These are phyloP conservation scores for Mollisia scopiformis DNA, from an alignment of 2,329 filamentous ascomycete genomes.

Conservation along the genomic window DNA sequence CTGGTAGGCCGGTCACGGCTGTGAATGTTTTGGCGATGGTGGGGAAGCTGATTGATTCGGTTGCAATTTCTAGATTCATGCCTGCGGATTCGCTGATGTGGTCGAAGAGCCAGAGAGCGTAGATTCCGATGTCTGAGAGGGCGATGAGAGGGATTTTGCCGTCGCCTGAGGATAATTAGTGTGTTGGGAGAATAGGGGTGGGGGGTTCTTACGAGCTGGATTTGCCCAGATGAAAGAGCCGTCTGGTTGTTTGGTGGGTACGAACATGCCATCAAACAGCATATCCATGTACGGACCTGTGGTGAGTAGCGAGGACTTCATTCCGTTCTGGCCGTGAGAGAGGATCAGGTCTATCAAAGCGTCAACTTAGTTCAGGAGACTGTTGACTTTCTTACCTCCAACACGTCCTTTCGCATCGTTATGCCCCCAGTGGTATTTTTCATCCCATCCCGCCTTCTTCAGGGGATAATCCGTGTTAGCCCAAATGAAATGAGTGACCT, in stretches of 20 bases:
- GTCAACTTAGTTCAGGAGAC: background rate
- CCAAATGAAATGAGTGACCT: slow-evolving; percentile 28
- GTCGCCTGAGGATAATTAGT: background rate
- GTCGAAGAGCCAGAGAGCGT: slow-evolving; percentile 28
- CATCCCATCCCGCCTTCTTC: slow-evolving; percentile 19
- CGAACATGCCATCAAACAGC: slow-evolving; percentile 3
- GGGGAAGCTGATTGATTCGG: slow-evolving; percentile 24
- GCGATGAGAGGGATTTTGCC: slow-evolving; percentile 21
- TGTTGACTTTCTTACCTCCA: background rate
- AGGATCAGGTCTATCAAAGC: background rate
- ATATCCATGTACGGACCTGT: slow-evolving; percentile 3
- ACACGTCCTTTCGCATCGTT: slow-evolving; percentile 4
- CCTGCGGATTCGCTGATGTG: slow-evolving; percentile 16
- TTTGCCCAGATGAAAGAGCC: slow-evolving; percentile 11
- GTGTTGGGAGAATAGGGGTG: background rate
- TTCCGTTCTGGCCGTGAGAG: background rate
- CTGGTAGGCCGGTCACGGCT: slow-evolving; percentile 8
- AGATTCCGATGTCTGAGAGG: slow-evolving; percentile 25
- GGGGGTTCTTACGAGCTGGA: slow-evolving; percentile 5
- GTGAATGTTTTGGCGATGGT: slow-evolving; percentile 16
- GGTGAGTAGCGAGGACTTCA: slow-evolving; percentile 1
- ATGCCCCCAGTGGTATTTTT: slow-evolving; percentile 23
- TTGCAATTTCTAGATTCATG: slow-evolving; percentile 23
- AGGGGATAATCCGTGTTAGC: slow-evolving; percentile 24
- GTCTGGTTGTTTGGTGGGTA: background rate